Percentiles rank a stretch among this genome's conserved stretches.
Conservation (phyloP, 2,329 filamentous ascomycete species). For the Penicillium crustosum region DNA sequence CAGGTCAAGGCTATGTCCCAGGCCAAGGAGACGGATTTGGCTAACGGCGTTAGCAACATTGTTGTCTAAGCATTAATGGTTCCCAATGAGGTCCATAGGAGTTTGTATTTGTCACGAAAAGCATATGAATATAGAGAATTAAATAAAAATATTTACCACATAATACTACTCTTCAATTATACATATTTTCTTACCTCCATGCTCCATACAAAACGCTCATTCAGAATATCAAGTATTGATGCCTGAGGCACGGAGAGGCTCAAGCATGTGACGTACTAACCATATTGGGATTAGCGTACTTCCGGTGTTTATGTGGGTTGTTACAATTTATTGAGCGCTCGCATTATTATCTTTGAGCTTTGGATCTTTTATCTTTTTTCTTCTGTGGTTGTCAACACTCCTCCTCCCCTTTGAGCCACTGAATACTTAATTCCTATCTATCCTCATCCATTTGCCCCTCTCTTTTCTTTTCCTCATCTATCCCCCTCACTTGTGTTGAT, state of each 20-base stretch:
- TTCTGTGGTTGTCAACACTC: slow-evolving; percentile 5
- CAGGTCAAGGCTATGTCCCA: slow-evolving; percentile 10
- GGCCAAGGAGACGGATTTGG: slow-evolving; percentile 14
- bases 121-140: slow-evolving; percentile 18
- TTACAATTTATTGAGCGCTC: slow-evolving; percentile 23
- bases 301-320: slow-evolving; percentile 25
- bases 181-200: not conserved
- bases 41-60: slow-evolving; percentile 17
- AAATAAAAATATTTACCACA: slow-evolving; percentile 4
- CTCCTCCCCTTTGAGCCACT: not conserved
- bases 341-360: slow-evolving; percentile 24
- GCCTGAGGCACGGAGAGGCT: slow-evolving; percentile 8
- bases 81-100: slow-evolving; percentile 4
- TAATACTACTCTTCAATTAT: not conserved
- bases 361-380: slow-evolving; percentile 11
- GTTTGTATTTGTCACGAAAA: slow-evolving; percentile 15
- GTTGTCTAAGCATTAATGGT: slow-evolving; percentile 16
- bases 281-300: slow-evolving; percentile 12
- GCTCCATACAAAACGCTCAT: not conserved
- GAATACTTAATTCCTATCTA: not conserved
- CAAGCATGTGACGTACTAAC: slow-evolving; percentile 20
- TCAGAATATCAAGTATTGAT: not conserved
- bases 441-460: not conserved
- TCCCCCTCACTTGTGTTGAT: slow-evolving; percentile 23
- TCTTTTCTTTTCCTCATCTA: slow-evolving; percentile 8